These are phyloP conservation scores for Discostella stelligeroides DNA, from an alignment of 108 stramenopile species.

Conservation along the genomic window DNA sequence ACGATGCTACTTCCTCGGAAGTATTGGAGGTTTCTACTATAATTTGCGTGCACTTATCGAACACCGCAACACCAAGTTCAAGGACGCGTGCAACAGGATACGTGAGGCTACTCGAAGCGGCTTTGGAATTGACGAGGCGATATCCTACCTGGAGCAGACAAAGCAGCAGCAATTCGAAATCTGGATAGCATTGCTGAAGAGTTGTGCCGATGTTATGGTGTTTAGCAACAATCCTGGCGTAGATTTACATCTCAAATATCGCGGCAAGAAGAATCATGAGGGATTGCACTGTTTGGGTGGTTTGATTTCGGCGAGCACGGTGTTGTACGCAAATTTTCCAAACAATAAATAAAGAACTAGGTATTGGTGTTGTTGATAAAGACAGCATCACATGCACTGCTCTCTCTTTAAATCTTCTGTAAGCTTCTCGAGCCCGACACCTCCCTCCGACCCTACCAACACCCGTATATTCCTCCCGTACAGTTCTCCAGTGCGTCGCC, in stretches of 20 bases:
- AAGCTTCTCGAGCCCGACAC: slow-evolving; percentile 61
- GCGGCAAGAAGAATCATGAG: slow-evolving; percentile 85
- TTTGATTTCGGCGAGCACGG: slow-evolving; percentile 73
- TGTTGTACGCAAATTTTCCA: slow-evolving; percentile 85
- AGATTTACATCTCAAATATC: slow-evolving; percentile 67
- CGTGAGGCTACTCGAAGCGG: slow-evolving; percentile 1
- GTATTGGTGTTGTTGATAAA: too few relatives aligned
- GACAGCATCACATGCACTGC: slow-evolving; percentile 32
- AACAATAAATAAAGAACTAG: slow-evolving; percentile 29
- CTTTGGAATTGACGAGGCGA: slow-evolving; percentile 9
- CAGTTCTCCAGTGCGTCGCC: slow-evolving; percentile 54
- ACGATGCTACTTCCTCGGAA: slow-evolving; percentile 73
- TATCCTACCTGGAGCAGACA: slow-evolving; percentile 28
- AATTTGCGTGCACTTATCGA: slow-evolving; percentile 46
- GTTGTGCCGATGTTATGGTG: slow-evolving; percentile 71
- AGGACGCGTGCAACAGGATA: slow-evolving; percentile 23
- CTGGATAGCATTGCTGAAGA: slow-evolving; percentile 69
- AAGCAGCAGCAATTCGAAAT: slow-evolving; percentile 66
- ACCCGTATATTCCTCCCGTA: slow-evolving; percentile 71
- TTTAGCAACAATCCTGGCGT: slow-evolving; percentile 87
- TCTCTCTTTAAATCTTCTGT: slow-evolving; percentile 62
- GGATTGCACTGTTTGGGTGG: slow-evolving; percentile 78
- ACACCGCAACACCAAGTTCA: slow-evolving; percentile 36
- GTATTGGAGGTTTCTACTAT: slow-evolving; percentile 61
- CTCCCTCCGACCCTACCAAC: slow-evolving; percentile 52